Base-by-base conservation (phyloP, 352 stramenopile species). In the Pythium periplocum region DNA sequence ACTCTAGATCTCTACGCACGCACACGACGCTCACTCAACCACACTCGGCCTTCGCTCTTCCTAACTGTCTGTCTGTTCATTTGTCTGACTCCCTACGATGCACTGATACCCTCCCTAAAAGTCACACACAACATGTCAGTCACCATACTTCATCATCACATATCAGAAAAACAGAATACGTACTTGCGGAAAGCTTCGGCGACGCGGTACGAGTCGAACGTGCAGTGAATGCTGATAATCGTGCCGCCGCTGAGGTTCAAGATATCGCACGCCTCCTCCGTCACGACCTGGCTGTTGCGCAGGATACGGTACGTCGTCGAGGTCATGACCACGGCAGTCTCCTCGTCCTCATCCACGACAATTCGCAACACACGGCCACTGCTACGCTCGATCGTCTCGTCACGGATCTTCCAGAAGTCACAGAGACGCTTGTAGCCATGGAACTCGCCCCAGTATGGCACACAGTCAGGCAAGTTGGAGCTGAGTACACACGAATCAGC, bases 371-470 rank as follows among this genome's bases (percentile, higher is more conserved):
- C 82, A 8, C 84, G 84, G 26, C 84, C 84, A n/a, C 69, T 78
- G 57, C 80, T 89, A 39, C 80, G 79, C 65, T 94, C 84, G 37
- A 91, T 60, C 32, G 84, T 94, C 64, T 94, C 84, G 59, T 94
- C 84, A 32, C 84, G 84, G 38, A 87, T 86, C 73, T 92, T 92
- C 79, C 79, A 94, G 58, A 91, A 94, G 59, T 94, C 82, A 48
- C 83, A 88, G 42, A 94, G 51, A 6, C 84, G 82, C 64, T 92
- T 86, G 82, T 91, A 90, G 7, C 84, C 84, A 49, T 94, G 84
- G 62, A 93, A 94, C 53, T 94, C 84, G 36, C 84, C 84, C 84
- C 84, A 94, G 58, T 90, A 94, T 33, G 84, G 84, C 57, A 94
- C 84, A 33, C 78, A 89, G 50, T 90, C 78, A 0, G 84, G 84